Percentiles rank a stretch among this genome's conserved stretches.
Conservation (phyloP, 257 asterid species). For the Gynochthodes officinalis region DNA sequence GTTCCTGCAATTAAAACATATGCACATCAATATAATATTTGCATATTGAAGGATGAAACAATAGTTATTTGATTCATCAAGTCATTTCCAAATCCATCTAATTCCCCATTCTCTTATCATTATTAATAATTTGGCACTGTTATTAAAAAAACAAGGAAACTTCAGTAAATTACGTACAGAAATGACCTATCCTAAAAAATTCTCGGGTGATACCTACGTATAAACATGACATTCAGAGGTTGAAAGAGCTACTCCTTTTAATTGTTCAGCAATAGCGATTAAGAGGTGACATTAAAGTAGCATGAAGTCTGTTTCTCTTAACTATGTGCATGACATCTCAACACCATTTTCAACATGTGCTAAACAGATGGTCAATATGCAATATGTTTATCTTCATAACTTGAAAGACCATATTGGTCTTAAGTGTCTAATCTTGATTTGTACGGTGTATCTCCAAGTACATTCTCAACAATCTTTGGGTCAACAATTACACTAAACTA, state of each 20-base stretch:
- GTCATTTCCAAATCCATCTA: neutral
- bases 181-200: too few relatives aligned
- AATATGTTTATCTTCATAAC: too few relatives aligned
- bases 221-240: too few relatives aligned
- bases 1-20: slow-evolving; percentile 50
- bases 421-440: neutral
- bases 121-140: neutral
- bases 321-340: neutral
- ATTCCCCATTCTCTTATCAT: neutral
- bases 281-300: neutral
- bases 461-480: neutral
- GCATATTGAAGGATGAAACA: neutral
- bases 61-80: too few relatives aligned
- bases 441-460: neutral
- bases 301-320: neutral
- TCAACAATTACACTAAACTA: neutral
- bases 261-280: neutral
- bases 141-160: neutral
- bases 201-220: too few relatives aligned
- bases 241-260: neutral
- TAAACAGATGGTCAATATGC: too few relatives aligned
- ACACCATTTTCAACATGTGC: too few relatives aligned
- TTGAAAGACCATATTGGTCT: too few relatives aligned
- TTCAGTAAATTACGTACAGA: neutral
- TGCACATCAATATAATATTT: slow-evolving; percentile 3